Base-by-base conservation (phyloP, 257 asterid species). In the Catharanthus roseus region DNA sequence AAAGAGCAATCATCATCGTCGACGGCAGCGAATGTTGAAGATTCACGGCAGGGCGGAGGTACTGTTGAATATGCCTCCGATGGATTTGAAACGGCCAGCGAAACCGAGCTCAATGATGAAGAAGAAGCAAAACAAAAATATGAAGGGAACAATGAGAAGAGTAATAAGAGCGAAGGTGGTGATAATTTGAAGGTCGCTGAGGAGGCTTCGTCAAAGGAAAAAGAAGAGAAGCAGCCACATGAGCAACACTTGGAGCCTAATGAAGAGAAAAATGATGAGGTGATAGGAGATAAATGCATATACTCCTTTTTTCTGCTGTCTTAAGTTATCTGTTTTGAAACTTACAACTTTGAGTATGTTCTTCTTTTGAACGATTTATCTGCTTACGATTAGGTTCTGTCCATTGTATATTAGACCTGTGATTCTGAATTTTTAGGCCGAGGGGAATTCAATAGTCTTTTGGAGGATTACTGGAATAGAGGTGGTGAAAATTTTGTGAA, bases 11-110 rank as follows among this genome's bases (percentile, higher is more conserved):
- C 70, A 26, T 38, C 75, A 19, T 29, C 79, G 12, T 39, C 84
- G 12, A 29, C 77, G 23, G 70, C 74, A 26, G 50, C 66, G 44
- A 24, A 26, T 18, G 19, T 19, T n/a, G 67, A 55, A 4, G 72
- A 51, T 16, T 42, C 67, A 34, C 73, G 49, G 51, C 74, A 72
- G 49, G 42, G 38, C 19, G 28, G 33, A 41, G 33, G 47, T n/a
- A 31, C 85, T 60, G 71, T 83, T 29, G 93, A 89, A 12, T 77
- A 85, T 79, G 65, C 57, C 23, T 86, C 96, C 67, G 98, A 93
- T 72, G 97, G 96, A 45, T 93, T 85, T 66, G 96, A 91, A 75
- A 91, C 98, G n/a, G 98, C 98, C 72, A 91, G 97, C 67, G 98
- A 93, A 11, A 77, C 92, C n/a, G 98, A 87, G 78, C 79, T 89